Conservation (phyloP, 2,329 filamentous ascomycete genomes). For the Ceratocystis harringtonii region DNA sequence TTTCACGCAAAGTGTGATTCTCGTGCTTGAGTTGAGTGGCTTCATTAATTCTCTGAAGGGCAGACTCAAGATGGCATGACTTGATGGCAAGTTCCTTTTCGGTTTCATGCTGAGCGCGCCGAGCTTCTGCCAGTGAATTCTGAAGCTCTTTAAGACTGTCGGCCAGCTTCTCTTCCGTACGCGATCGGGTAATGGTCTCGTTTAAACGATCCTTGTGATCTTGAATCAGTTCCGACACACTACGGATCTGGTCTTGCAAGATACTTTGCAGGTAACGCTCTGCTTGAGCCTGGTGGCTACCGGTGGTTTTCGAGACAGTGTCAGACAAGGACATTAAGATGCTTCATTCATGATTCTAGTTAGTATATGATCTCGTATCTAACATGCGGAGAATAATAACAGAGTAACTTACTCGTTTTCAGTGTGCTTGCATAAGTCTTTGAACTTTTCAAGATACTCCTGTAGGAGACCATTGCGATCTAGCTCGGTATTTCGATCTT, state of each 20-base stretch:
- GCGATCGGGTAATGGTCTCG: background rate
- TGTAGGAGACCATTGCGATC: slow-evolving; percentile 2
- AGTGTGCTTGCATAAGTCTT: background rate
- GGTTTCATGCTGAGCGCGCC: background rate
- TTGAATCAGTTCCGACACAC: background rate
- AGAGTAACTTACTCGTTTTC: slow-evolving; percentile 5
- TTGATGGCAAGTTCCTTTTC: slow-evolving; percentile 12
- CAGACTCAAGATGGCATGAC: slow-evolving; percentile 4
- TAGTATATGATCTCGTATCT: background rate
- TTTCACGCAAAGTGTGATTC: slow-evolving; percentile 6
- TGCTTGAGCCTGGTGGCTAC: background rate
- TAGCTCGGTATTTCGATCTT: background rate
- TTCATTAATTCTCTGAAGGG: slow-evolving; percentile 7
- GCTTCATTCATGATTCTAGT: slow-evolving; percentile 1
- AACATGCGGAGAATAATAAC: background rate
- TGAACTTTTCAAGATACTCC: slow-evolving; percentile 6
- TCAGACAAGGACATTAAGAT: slow-evolving; percentile 9
- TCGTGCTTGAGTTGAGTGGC: slow-evolving; percentile 1
- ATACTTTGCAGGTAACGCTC: background rate
- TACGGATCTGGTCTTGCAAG: background rate
- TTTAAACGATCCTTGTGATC: background rate
- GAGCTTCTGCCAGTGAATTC: slow-evolving; percentile 7
- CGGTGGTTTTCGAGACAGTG: background rate
- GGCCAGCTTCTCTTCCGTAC: background rate
- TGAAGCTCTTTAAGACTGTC: slow-evolving; percentile 10